These are phyloP conservation scores for Gossypium schwendimanii DNA, from an alignment of 441 rosid species.

Conservation along the genomic window DNA sequence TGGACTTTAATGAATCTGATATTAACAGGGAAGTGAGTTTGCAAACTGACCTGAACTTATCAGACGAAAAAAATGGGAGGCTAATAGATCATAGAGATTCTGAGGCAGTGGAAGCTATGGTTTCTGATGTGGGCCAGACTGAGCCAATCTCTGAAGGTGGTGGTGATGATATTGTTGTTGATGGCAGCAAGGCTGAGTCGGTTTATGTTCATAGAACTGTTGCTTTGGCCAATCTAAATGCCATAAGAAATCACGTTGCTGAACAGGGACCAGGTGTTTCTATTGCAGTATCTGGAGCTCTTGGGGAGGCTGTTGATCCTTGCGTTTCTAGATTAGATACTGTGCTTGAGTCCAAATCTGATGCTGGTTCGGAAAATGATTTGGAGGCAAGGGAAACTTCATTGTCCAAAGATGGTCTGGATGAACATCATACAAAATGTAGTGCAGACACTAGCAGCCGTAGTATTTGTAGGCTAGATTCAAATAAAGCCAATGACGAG, in stretches of 20 bases:
- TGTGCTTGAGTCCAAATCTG: constrained; percentile 26
- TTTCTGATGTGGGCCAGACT: constrained; percentile 27
- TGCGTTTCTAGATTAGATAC: constrained; percentile 27
- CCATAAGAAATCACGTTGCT: constrained; percentile 20
- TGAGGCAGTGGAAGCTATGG: constrained; percentile 25
- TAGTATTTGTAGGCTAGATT: constrained; percentile 29
- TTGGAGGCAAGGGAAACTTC: constrained; percentile 19
- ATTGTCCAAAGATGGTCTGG: constrained; percentile 20
- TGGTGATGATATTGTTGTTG: neutral
- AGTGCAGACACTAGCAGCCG: constrained; percentile 17
- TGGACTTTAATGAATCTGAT: constrained; percentile 35
- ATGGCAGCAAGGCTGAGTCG: neutral
- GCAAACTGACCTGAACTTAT: constrained; percentile 30
- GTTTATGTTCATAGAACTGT: constrained; percentile 4
- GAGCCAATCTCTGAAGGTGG: constrained; percentile 19
- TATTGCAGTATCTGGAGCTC: constrained; percentile 20
- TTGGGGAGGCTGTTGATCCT: constrained; percentile 24
- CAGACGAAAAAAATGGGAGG: constrained; percentile 31
- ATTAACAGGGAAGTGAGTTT: constrained; percentile 22
- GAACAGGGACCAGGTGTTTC: constrained; percentile 18
- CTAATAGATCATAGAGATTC: constrained; percentile 22
- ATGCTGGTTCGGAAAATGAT: constrained; percentile 23
- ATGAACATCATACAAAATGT: constrained; percentile 2
- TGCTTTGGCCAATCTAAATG: constrained; percentile 20
- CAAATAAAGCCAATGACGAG: constrained; percentile 18